Conservation (phyloP, 1,284 basidiomycete genomes). For the Leccinum angustisporum region DNA sequence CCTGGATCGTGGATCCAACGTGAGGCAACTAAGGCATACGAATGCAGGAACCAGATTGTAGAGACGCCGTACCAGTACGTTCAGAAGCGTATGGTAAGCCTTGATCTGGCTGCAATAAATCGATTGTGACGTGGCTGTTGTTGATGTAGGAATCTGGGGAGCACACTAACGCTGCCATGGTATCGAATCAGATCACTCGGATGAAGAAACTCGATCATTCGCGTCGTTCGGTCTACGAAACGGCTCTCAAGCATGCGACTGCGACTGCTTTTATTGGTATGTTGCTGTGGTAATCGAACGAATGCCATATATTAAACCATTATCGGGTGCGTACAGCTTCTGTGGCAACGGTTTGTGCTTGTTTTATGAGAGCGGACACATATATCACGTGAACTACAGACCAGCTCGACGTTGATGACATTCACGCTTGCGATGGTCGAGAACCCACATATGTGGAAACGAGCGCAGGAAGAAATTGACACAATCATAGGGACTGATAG, state of each 20-base stretch:
- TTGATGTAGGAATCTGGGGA: background rate
- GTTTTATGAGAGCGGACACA: background rate
- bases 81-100: background rate
- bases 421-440: conserved; percentile 37
- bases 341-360: conserved; percentile 14
- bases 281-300: too few relatives aligned
- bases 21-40: background rate
- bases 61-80: background rate
- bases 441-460: conserved; percentile 31
- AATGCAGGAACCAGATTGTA: background rate
- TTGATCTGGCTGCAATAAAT: background rate
- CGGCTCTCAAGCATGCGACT: conserved; percentile 10
- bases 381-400: conserved; percentile 7
- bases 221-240: conserved; percentile 3
- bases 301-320: background rate
- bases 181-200: conserved; percentile 10
- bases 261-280: conserved; percentile 10
- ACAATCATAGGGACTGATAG: conserved; percentile 35
- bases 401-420: conserved; percentile 10
- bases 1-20: background rate
- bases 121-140: background rate
- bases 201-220: conserved; percentile 7
- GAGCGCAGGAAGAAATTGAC: conserved; percentile 40
- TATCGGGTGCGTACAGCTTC: conserved; percentile 1
- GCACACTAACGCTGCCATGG: conserved; percentile 3